Evolutionary conservation across 768 basidiomycete species (phyloP), one percentile per base, ranked within the genome.

Genomic region (Kondoa malvinella): DNA sequence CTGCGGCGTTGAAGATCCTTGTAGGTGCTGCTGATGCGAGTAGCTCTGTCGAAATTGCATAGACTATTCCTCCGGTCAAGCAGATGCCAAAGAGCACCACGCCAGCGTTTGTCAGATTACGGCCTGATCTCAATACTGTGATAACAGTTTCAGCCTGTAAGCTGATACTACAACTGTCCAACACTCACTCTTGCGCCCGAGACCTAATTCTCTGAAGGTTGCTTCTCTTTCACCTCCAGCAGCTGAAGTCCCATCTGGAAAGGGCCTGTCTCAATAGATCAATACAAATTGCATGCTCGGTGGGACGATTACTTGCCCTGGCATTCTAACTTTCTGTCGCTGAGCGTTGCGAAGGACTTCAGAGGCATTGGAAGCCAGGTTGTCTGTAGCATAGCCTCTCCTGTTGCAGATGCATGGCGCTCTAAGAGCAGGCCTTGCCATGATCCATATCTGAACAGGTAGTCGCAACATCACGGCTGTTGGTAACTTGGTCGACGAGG

Each of bases 11-110:
- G 32, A 62, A 67, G 34, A 69, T 33, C 33, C 63, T 60, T 27
- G 66, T 69, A 12, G 69, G 69, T 25, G 69, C 66, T 34, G 66
- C 66, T 34, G 67, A 31, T 12, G 67, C 67, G 50, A 60, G 62
- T 3, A 69, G 67, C 33, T 69, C 69, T n/a, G 57, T 62, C 12
- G 67, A 69, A 4, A 69, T 50, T 8, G 21, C n/a, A 17, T 66
- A 50, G 8, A 50, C 40, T 8, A 50, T 50, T 50, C 40, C 40
- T 8, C 40, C 40, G 8, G 40, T 50, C 8, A 50, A 21, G 21
- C 40, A 50, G 8, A 50, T 21, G 40, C 40, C 40, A 21, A 50
- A 50, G 12, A 50, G 21, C 21, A 50, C 40, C 21, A 50, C 21
- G 21, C 40, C 40, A 50, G 21, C 12, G 21, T 50, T 50, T 21